A percentile compares a stretch with the other conserved stretches of the same genome.
Evolutionary conservation across 805 yeast species (phyloP).

Genomic region (Pichia californica): DNA sequence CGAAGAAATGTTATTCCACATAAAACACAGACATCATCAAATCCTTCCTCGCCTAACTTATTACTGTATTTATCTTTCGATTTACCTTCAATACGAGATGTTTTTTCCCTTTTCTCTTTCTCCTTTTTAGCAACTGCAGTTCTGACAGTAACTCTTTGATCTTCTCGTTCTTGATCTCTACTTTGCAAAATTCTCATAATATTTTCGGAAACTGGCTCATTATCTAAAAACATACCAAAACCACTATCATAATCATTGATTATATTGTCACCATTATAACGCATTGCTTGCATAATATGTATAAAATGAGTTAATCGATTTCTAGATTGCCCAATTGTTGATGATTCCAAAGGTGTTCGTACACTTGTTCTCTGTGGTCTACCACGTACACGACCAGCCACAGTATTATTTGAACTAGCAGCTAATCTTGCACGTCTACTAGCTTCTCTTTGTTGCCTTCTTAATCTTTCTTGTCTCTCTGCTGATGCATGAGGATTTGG

Average conservation of each 20-base stretch:
- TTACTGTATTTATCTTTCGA: conserved; percentile 16
- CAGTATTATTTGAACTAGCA: neutral
- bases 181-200: conserved; percentile 25
- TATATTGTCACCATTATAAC: too few species aligned
- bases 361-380: neutral
- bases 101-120: conserved; percentile 13
- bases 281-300: too few species aligned
- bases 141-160: conserved; percentile 19
- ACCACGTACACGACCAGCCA: neutral
- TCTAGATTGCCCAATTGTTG: neutral
- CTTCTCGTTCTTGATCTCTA: conserved; percentile 26
- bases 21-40: conserved; percentile 42
- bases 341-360: neutral
- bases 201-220: conserved; percentile 17
- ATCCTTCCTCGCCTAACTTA: conserved; percentile 28
- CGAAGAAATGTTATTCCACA: conserved; percentile 72
- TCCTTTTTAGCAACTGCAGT: conserved; percentile 15
- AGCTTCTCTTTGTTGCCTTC: conserved; percentile 1
- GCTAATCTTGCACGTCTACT: conserved; percentile 5
- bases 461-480: conserved; percentile 1
- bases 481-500: neutral
- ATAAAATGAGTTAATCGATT: neutral
- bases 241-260: too few species aligned
- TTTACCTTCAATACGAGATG: conserved; percentile 13
- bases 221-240: neutral